phyloP scores from a whole-genome alignment of 805 yeast species.

The Wickerhamomyces canadensis region DNA sequence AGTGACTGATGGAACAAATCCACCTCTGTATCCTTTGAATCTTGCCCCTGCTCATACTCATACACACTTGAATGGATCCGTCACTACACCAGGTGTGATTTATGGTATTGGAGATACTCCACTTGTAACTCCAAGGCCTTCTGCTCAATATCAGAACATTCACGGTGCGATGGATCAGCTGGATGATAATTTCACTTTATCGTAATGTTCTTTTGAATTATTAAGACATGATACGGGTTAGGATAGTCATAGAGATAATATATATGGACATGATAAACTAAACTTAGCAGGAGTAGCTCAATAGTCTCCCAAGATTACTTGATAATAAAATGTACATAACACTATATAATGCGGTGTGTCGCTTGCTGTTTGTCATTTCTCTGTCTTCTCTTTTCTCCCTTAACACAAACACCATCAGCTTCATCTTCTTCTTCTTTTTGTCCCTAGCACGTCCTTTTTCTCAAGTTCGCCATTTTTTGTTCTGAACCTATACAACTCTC shows the following conservation, averaged over 20 bases:
- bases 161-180: constrained; percentile 19
- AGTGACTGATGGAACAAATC: constrained; percentile 12
- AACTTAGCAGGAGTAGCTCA: no score
- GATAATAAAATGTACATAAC: no score
- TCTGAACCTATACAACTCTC: constrained; percentile 31
- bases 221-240: background rate
- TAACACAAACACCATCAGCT: no score
- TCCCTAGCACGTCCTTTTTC: background rate
- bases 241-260: no score
- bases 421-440: background rate
- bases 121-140: constrained; percentile 24
- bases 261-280: no score
- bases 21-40: constrained; percentile 24
- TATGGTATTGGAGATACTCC: constrained; percentile 43
- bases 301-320: no score
- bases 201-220: background rate
- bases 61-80: constrained; percentile 20
- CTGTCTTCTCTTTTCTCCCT: no score
- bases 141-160: constrained; percentile 19
- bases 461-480: background rate
- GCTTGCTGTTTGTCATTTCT: no score
- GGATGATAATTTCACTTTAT: background rate
- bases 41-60: constrained; percentile 22
- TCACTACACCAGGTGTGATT: constrained; percentile 32
- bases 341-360: no score